phyloP scores from a whole-genome alignment of 257 asterid species.

The Lantana camara region DNA sequence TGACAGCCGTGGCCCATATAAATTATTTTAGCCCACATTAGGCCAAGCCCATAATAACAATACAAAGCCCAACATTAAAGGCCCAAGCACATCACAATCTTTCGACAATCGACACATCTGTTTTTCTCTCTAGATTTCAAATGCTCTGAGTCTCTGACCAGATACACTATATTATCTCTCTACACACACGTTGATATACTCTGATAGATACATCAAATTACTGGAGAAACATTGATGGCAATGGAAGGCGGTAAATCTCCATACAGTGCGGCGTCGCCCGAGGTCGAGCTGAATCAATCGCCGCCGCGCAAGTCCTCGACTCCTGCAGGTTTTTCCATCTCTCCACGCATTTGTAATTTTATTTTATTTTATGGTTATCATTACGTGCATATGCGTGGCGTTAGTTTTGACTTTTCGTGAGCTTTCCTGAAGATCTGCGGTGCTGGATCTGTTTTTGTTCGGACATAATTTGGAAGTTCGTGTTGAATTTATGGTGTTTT shows the following conservation, averaged over 20 bases:
- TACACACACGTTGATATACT: conserved; percentile 13
- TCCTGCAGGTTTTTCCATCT: conserved; percentile 42
- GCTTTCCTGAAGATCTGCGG: conserved; percentile 41
- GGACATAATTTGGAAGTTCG: conserved; percentile 14
- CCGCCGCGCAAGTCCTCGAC: conserved; percentile 74
- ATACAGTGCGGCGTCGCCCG: conserved; percentile 45
- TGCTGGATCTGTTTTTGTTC: conserved; percentile 30
- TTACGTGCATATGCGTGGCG: conserved; percentile 17
- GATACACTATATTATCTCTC: conserved; percentile 23
- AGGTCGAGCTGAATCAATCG: conserved; percentile 48
- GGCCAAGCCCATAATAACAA: too few species aligned
- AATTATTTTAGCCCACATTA: too few species aligned
- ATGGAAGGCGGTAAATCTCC: conserved; percentile 54
- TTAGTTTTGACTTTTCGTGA: background rate
- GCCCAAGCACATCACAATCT: conserved; percentile 19
- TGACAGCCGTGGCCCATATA: too few species aligned
- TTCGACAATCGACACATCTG: conserved; percentile 34
- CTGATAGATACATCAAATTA: background rate
- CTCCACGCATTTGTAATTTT: conserved; percentile 14
- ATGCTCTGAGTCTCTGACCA: conserved; percentile 38
- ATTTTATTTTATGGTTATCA: background rate
- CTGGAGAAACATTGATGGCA: conserved; percentile 34
- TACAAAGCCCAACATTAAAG: conserved; percentile 11
- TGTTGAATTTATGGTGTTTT: conserved; percentile 14
- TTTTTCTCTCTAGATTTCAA: conserved; percentile 38